Evolutionary conservation across 768 basidiomycete genomes (phyloP), one percentile per base, ranked within the genome.

Genomic region (Dioszegia aurantiaca): DNA sequence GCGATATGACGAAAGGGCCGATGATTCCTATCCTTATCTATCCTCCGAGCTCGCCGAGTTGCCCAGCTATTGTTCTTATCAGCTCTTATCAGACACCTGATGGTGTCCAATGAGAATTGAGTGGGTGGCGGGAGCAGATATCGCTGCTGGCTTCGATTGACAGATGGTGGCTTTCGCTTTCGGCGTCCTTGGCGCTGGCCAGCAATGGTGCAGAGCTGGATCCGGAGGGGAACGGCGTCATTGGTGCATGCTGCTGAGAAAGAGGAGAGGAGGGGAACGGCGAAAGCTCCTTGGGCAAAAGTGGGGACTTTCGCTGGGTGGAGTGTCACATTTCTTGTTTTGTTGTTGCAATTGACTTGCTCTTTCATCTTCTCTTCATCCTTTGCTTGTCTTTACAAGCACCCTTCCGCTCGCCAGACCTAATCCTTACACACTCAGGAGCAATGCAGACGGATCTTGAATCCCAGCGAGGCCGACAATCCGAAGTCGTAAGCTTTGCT

Each of bases 381-480:
- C 27, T 23, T 23, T 39, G 16, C 24, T 41, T 37, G 12, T 5
- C 12, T n/a, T 23, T 33, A 33, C 8, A 33, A 6, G 33, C 14
- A 33, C 33, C 14, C 14, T 6, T 33, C 33, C 6, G 6, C 6
- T 33, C 33, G 33, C 6, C 14, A 33, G 14, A 14, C 33, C 33
- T 6, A 33, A 33, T 14, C 14, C 24, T 40, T 19, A 24, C 37
- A 27, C 21, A 14, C n/a, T n/a, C 33, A 59, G 58, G 58, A 8
- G 39, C 58, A 26, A 60, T 64, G 59, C 46, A 47, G n/a, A 24
- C 54, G 16, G 39, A 56, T 21, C 42, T 61, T 14, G 56, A 58
- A 51, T 43, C 57, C 1, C 42, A 44, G 43, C 54, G 70, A 53
- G 70, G 68, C 11, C 36, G 68, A 56, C 60, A 67, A 42, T 58